Conservation (phyloP, 495 filamentous ascomycete genomes). For the Achaetomiella virescens region DNA sequence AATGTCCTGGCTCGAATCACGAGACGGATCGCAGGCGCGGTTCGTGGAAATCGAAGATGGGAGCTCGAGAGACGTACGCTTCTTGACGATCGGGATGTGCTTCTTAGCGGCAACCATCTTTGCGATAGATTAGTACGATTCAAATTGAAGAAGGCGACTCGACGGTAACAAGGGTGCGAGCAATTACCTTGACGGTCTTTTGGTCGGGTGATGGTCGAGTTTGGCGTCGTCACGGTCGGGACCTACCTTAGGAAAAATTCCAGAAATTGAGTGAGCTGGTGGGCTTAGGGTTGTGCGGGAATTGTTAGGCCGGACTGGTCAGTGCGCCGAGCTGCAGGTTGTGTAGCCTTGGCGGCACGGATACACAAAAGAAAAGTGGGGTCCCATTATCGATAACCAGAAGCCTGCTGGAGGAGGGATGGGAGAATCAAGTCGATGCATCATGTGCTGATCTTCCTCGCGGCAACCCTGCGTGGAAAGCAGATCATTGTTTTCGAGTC, state of each 20-base stretch:
- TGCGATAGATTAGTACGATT: constrained; percentile 29
- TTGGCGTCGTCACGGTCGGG: constrained; percentile 33
- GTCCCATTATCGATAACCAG: constrained; percentile 3
- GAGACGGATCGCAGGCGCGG: constrained; percentile 2
- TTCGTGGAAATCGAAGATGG: constrained; percentile 5
- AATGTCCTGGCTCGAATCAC: not conserved
- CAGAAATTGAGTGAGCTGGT: constrained; percentile 28
- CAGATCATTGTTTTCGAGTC: not conserved
- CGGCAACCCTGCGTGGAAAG: not conserved
- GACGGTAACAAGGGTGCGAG: constrained; percentile 5
- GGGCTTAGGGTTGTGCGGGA: constrained; percentile 33
- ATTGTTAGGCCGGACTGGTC: constrained; percentile 27
- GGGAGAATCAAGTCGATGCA: not conserved
- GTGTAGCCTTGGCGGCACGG: constrained; percentile 5
- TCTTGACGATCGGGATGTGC: constrained; percentile 99
- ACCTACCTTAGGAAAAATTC: constrained; percentile 36
- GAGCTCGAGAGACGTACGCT: constrained; percentile 63
- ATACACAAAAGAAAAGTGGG: not conserved
- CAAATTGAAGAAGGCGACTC: not conserved
- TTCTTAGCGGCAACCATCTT: constrained; percentile 99
- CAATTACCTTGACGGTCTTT: constrained; percentile 44
- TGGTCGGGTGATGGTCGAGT: constrained; percentile 38
- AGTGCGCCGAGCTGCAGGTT: constrained; percentile 10
- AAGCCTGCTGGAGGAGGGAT: not conserved
- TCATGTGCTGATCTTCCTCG: not conserved